These are phyloP conservation scores for Zasmidium angulare DNA, from an alignment of 2,329 filamentous ascomycete species.

Conservation along the genomic window DNA sequence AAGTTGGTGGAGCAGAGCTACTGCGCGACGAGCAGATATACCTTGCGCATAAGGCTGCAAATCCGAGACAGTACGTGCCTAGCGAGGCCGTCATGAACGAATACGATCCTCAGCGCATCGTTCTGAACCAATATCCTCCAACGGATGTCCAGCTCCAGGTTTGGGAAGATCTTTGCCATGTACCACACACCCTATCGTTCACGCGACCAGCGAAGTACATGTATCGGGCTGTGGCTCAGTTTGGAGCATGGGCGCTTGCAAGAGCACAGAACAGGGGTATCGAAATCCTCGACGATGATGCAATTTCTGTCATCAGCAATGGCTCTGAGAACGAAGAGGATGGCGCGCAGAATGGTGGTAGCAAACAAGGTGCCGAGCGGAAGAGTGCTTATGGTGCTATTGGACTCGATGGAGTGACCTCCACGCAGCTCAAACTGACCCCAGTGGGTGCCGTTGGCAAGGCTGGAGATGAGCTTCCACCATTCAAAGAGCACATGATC, in stretches of 20 bases:
- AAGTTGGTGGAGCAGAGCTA: constrained; percentile 84
- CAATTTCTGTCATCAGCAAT: constrained; percentile 72
- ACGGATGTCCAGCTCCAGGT: constrained; percentile 93
- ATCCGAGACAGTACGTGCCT: constrained; percentile 75
- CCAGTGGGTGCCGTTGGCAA: constrained; percentile 63
- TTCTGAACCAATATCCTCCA: constrained; percentile 67
- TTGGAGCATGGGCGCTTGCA: constrained; percentile 87
- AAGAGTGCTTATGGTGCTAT: constrained; percentile 16
- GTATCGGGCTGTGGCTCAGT: constrained; percentile 89
- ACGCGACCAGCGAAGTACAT: constrained; percentile 95
- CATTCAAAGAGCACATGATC: constrained; percentile 85
- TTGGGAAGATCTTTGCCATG: constrained; percentile 94
- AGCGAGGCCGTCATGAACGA: constrained; percentile 63
- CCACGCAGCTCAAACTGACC: constrained; percentile 19
- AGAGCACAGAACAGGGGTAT: constrained; percentile 77
- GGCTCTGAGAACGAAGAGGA: constrained; percentile 33
- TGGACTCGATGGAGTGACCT: constrained; percentile 26
- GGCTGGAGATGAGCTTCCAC: constrained; percentile 78
- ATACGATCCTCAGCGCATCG: constrained; percentile 54
- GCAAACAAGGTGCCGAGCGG: constrained; percentile 3
- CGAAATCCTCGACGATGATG: constrained; percentile 77
- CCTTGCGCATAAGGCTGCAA: constrained; percentile 88
- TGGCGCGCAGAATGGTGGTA: constrained; percentile 16
- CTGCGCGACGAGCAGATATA: constrained; percentile 94
- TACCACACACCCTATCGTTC: constrained; percentile 89